phyloP scores from a whole-genome alignment of 768 basidiomycete species.

The Phlebiopsis flavidoalba region DNA sequence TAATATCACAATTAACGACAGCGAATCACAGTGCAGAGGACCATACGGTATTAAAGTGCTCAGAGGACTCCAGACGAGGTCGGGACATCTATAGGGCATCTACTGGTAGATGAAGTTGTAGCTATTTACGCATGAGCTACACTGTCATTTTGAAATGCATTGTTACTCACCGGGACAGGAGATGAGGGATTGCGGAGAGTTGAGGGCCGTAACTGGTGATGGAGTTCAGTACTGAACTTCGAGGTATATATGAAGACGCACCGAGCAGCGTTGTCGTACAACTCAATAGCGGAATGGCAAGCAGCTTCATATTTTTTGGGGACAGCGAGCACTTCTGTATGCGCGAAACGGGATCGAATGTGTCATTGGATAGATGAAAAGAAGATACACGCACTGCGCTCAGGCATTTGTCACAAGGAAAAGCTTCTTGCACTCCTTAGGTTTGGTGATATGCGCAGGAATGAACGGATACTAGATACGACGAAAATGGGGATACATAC shows the following conservation, averaged over 20 bases:
- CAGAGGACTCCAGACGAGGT: background rate
- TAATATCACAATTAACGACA: background rate
- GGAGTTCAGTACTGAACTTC: background rate
- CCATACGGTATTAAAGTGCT: background rate
- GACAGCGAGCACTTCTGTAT: constrained; percentile 86
- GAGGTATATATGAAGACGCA: constrained; percentile 22
- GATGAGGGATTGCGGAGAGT: constrained; percentile 88
- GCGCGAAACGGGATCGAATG: background rate
- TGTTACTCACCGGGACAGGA: constrained; percentile 67
- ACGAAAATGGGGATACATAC: background rate
- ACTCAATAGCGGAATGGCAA: constrained; percentile 92
- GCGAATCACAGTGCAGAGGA: background rate
- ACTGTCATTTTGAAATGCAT: background rate
- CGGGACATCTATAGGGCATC: background rate
- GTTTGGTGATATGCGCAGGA: constrained; percentile 94
- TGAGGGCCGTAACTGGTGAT: constrained; percentile 78
- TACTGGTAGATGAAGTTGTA: constrained; percentile 82
- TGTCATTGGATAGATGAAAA: background rate
- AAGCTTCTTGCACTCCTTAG: constrained; percentile 96
- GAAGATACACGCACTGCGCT: constrained; percentile 61
- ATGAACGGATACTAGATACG: constrained; percentile 81
- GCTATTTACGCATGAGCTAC: constrained; percentile 5
- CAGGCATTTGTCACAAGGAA: constrained; percentile 95
- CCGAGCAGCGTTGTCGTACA: constrained; percentile 96
- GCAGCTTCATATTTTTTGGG: constrained; percentile 97